Evolutionary conservation across 2,329 filamentous ascomycete genomes (phyloP), one percentile per base, ranked within the genome.

Genomic region (Xylariales sp.): DNA sequence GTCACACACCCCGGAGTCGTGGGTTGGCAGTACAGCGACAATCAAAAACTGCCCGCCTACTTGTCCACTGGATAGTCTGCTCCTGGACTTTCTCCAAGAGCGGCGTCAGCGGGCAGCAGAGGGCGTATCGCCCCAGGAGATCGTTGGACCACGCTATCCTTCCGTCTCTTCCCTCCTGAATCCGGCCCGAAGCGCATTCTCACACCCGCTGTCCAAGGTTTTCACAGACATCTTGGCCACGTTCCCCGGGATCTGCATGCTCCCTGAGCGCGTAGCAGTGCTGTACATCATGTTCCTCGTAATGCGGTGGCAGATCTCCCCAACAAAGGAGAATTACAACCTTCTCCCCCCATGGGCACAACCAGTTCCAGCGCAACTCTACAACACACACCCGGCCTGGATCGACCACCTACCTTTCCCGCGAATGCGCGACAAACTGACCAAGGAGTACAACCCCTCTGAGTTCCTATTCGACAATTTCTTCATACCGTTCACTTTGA

Each of bases 211-310:
- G 2, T 91, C 87, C 5, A 87, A 87, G 50, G 77, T 95, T 11
- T 87, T 94, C 57, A 90, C 86, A 31, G 88, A 94, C 60, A 88
- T 95, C 44, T 70, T 95, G 9, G 73, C 78, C 48, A 88, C 84
- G n/a, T 94, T 95, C 52, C 87, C 88, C 0, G 82, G 86, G 52
- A 80, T 95, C 21, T 78, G 75, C 4, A 74, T 73, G n/a, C 72
- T 94, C 0, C 88, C 89, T 0, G 88, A 95, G 63, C 84, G 86
- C 53, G 80, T 94, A 0, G 88, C 85, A 7, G 80, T 88, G 5
- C 72, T 95, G 6, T 94, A 90, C 59, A 69, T 84, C 56, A 94
- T 95, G 86, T 95, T 94, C 62, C 73, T 90, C 22, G 59, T 89
- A 48, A 88, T 93, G 82, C 78, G 84, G 31, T 95, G 89, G 87